Percentiles rank a stretch among this genome's conserved stretches.
phyloP scores from a whole-genome alignment of 495 filamentous ascomycete species.

The Aspergillus haitiensis region DNA sequence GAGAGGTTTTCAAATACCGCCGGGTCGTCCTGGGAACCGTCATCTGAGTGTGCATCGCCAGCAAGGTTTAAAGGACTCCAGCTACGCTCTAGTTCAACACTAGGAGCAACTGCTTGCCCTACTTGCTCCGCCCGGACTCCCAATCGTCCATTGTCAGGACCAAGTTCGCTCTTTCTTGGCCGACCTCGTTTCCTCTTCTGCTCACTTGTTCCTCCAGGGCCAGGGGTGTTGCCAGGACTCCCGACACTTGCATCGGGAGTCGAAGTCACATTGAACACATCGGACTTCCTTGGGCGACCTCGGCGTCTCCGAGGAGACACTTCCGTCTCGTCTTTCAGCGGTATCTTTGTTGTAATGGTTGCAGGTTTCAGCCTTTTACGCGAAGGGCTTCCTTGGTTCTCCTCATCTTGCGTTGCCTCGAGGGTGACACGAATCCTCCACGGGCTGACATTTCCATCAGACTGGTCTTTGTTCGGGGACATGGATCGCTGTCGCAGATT shows the following conservation, averaged over 20 bases:
- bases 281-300: conserved; percentile 50
- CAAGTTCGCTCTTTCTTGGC: conserved; percentile 41
- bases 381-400: conserved; percentile 33
- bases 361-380: conserved; percentile 41
- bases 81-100: conserved; percentile 19
- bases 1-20: conserved; percentile 22
- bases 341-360: conserved; percentile 52
- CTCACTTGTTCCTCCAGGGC: conserved; percentile 22
- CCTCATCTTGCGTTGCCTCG: conserved; percentile 56
- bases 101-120: conserved; percentile 7
- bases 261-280: conserved; percentile 36
- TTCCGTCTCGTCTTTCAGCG: conserved; percentile 51
- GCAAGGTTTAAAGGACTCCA: conserved; percentile 34
- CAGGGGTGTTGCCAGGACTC: conserved; percentile 41
- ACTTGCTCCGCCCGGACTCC: conserved; percentile 16
- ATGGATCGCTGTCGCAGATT: conserved; percentile 35
- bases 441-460: conserved; percentile 48
- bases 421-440: conserved; percentile 61
- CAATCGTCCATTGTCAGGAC: conserved; percentile 18
- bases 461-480: conserved; percentile 40
- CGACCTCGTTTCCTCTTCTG: conserved; percentile 40
- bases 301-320: conserved; percentile 41
- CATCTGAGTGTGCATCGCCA: conserved; percentile 23
- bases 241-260: conserved; percentile 29
- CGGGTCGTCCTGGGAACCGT: conserved; percentile 27